Conservation (phyloP, 306 rosid species). For the Quercus engelmannii region DNA sequence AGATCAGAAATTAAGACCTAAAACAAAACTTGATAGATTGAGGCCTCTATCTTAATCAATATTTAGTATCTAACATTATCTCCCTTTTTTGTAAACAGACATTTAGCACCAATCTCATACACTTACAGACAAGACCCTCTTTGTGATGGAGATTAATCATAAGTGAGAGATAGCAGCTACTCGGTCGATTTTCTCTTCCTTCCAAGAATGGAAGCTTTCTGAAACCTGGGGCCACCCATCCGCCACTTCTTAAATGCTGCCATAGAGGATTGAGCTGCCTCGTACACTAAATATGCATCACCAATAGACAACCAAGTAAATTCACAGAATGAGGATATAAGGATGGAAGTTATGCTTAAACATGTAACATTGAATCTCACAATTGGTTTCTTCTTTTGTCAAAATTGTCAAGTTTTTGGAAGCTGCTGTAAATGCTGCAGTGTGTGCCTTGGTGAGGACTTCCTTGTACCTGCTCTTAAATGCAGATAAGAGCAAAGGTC, state of each 20-base stretch:
- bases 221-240: constrained; percentile 89
- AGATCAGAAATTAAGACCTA: background rate
- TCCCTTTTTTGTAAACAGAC: background rate
- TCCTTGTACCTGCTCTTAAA: constrained; percentile 85
- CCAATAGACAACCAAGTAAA: background rate
- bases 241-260: constrained; percentile 90
- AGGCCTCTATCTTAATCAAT: background rate
- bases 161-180: constrained; percentile 29
- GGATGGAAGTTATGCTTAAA: constrained; percentile 11
- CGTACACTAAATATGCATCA: constrained; percentile 57
- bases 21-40: background rate
- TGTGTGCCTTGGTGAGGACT: constrained; percentile 90
- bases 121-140: constrained; percentile 4
- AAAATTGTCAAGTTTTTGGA: constrained; percentile 61
- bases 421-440: constrained; percentile 58
- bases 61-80: background rate
- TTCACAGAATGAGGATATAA: constrained; percentile 5
- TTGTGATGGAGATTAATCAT: constrained; percentile 10
- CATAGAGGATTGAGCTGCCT: constrained; percentile 92
- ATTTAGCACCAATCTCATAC: background rate
- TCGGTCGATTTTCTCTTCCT: constrained; percentile 73
- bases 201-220: constrained; percentile 70
- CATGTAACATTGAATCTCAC: constrained; percentile 46
- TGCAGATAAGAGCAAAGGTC: constrained; percentile 80
- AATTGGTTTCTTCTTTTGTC: constrained; percentile 76